These are phyloP conservation scores for Erythrophleum fordii DNA, from an alignment of 306 rosid genomes.

Conservation along the genomic window DNA sequence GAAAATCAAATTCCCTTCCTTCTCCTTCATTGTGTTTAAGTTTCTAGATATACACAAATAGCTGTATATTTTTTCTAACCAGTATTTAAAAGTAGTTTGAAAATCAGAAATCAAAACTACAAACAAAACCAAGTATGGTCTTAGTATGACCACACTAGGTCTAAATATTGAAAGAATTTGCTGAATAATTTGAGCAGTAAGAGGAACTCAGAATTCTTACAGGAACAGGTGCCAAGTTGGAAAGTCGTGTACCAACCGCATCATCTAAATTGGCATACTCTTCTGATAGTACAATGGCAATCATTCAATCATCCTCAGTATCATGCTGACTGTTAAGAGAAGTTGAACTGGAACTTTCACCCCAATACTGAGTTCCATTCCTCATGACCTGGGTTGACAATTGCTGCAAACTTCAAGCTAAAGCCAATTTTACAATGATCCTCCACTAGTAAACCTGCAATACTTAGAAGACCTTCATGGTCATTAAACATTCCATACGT, in stretches of 20 bases:
- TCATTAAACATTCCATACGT: not conserved
- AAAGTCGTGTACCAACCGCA: constrained; percentile 63
- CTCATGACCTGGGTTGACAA: constrained; percentile 37
- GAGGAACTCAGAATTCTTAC: constrained; percentile 44
- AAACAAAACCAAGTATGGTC: not conserved
- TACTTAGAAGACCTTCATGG: not conserved
- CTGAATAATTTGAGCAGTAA: not conserved
- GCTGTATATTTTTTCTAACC: not conserved
- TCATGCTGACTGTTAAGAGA: constrained; percentile 65
- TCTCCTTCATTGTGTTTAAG: not conserved
- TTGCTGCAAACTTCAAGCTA: constrained; percentile 8
- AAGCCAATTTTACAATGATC: constrained; percentile 1
- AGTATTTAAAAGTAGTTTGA: not conserved
- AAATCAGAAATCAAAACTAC: not conserved
- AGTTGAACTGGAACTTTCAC: constrained; percentile 70
- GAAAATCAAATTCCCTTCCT: not conserved
- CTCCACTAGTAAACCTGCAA: constrained; percentile 34
- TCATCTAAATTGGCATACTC: constrained; percentile 84
- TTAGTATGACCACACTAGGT: not conserved
- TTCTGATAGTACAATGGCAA: constrained; percentile 74
- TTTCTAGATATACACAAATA: not conserved
- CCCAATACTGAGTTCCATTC: constrained; percentile 50
- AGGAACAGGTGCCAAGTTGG: constrained; percentile 73
- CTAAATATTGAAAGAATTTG: constrained; percentile 8
- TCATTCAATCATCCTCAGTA: constrained; percentile 78